phyloP scores from a whole-genome alignment of 163 green algal species.

The Trebouxiophyceae sp. region DNA sequence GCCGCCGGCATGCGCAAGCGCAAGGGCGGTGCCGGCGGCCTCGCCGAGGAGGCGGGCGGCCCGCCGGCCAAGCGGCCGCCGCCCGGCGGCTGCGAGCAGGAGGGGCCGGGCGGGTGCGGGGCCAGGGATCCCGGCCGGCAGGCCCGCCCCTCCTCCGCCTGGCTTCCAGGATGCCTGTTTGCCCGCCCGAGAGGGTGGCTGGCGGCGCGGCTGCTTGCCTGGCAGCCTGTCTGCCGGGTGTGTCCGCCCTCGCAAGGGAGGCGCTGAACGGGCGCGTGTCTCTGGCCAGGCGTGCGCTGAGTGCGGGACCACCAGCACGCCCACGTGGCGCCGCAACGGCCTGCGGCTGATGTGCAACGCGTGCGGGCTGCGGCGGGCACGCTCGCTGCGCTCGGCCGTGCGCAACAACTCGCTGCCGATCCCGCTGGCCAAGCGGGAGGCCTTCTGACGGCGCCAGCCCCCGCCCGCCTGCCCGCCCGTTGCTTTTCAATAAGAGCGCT shows the following conservation, averaged over 20 bases:
- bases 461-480: too few species aligned
- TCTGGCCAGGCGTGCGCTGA: not conserved
- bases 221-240: not conserved
- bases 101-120: not conserved
- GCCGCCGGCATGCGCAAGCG: not conserved
- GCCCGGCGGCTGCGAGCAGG: not conserved
- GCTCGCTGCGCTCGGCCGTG: too few species aligned
- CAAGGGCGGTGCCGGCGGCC: not conserved
- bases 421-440: too few species aligned
- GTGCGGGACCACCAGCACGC: slow-evolving; percentile 7
- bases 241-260: too few species aligned
- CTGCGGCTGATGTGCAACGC: slow-evolving; percentile 13
- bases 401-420: too few species aligned
- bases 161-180: not conserved
- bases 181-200: too few species aligned
- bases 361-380: slow-evolving; percentile 9
- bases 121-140: not conserved
- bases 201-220: too few species aligned
- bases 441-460: too few species aligned
- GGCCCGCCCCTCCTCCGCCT: not conserved
- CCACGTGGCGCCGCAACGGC: slow-evolving; percentile 8
- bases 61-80: not conserved
- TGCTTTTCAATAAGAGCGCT: too few species aligned
- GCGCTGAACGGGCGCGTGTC: not conserved
- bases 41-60: not conserved